Evolutionary conservation across 345 rosid genomes (phyloP).

Genomic region (Boechera retrofracta): DNA sequence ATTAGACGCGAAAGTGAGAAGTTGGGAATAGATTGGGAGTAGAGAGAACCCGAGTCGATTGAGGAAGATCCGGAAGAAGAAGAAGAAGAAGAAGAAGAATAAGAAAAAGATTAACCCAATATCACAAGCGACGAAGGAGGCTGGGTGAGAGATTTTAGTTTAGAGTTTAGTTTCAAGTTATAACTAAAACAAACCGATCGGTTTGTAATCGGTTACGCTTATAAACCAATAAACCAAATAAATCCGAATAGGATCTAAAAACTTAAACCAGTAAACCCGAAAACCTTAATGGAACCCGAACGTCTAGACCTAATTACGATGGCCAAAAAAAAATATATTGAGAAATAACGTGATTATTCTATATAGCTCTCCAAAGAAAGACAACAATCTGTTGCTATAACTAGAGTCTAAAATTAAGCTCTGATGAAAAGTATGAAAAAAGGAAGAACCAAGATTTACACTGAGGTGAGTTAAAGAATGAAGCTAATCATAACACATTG

Average conservation of each 20-base stretch:
- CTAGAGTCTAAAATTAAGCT: constrained; percentile 23
- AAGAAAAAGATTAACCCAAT: no score
- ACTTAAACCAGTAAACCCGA: no score
- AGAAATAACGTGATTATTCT: background rate
- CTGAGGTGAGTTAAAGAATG: constrained; percentile 35
- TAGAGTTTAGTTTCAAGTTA: background rate
- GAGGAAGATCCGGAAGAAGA: background rate
- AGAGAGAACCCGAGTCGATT: background rate
- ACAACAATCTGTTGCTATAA: background rate
- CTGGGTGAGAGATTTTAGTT: background rate
- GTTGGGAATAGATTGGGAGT: background rate
- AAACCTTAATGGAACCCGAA: no score
- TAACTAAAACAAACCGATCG: background rate
- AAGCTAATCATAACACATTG: constrained; percentile 37
- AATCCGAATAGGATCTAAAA: no score
- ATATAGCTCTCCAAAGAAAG: background rate
- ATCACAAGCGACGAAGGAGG: no score
- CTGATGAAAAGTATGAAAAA: constrained; percentile 28
- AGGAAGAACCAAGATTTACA: constrained; percentile 50
- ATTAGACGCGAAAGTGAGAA: background rate
- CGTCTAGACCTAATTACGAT: no score
- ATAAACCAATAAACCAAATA: background rate
- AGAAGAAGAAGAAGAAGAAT: background rate
- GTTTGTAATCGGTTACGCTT: background rate
- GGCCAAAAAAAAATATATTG: background rate